Percentiles rank a stretch among this genome's conserved stretches.
phyloP scores from a whole-genome alignment of 441 rosid species.

The Jatropha multifida region DNA sequence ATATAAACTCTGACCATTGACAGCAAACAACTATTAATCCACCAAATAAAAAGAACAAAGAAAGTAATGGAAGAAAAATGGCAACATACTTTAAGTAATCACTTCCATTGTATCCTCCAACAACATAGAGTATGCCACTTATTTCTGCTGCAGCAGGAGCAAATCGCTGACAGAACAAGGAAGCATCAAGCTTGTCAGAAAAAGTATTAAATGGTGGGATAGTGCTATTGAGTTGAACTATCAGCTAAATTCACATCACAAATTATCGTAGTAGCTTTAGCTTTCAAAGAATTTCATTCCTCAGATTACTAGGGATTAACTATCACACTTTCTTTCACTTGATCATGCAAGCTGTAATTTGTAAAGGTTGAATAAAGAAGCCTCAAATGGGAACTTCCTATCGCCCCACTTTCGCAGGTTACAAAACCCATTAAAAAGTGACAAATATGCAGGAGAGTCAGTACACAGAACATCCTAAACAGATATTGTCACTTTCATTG shows the following conservation, averaged over 20 bases:
- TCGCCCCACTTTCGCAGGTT: neutral
- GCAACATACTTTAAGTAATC: slow-evolving; percentile 37
- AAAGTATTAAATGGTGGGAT: neutral
- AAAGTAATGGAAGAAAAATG: slow-evolving; percentile 8
- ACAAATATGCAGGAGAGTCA: neutral
- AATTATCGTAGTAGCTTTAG: neutral
- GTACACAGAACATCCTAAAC: neutral
- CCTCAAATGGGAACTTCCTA: neutral
- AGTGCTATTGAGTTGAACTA: neutral
- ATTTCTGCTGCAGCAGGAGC: slow-evolving; percentile 41
- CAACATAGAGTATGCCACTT: slow-evolving; percentile 37
- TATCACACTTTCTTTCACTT: neutral
- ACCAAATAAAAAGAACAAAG: neutral
- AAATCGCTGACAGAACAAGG: slow-evolving; percentile 35
- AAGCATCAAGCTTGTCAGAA: neutral
- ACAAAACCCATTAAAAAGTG: neutral
- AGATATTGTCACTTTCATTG: neutral
- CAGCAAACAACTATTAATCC: neutral
- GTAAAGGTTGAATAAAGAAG: neutral
- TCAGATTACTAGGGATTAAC: neutral
- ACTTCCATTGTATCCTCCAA: slow-evolving; percentile 41
- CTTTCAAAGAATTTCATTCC: neutral
- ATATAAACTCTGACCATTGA: neutral
- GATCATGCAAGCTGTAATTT: neutral
- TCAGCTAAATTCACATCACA: neutral